Percentiles rank a stretch among this genome's conserved stretches.
Evolutionary conservation across 139 green algal genomes (phyloP).

Genomic region (Chlorella sp.): DNA sequence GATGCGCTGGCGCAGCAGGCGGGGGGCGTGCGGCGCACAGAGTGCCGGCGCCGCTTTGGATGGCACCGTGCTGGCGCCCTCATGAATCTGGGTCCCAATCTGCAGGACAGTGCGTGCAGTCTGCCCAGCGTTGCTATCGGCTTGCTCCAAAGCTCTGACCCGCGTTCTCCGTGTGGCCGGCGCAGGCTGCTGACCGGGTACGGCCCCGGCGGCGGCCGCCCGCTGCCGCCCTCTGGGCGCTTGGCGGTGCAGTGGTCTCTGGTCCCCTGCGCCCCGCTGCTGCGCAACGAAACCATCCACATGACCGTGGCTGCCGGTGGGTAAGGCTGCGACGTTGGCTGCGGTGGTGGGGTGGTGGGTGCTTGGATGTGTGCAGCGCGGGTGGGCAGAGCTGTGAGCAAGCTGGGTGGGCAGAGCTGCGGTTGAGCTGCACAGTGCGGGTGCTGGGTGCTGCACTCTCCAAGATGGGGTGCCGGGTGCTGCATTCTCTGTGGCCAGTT

Average conservation of each 20-base stretch:
- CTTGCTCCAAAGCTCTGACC: too few species aligned
- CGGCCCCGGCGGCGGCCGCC: background rate
- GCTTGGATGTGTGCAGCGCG: background rate
- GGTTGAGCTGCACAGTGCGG: too few species aligned
- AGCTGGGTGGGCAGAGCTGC: too few species aligned
- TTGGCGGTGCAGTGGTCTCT: background rate
- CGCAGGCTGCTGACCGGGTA: constrained; percentile 2
- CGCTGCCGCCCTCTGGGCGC: background rate
- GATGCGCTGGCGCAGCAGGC: background rate
- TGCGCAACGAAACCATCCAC: background rate
- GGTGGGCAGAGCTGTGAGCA: too few species aligned
- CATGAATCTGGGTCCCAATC: too few species aligned
- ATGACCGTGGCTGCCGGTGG: background rate
- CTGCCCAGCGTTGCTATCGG: too few species aligned
- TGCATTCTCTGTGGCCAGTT: background rate
- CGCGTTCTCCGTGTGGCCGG: background rate
- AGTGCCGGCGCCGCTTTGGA: too few species aligned
- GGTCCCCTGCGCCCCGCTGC: background rate
- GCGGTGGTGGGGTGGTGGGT: background rate
- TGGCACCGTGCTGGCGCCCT: too few species aligned
- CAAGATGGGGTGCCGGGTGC: too few species aligned
- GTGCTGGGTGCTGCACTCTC: background rate
- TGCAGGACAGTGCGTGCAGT: too few species aligned
- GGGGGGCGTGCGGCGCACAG: too few species aligned
- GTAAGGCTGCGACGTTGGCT: background rate